Evolutionary conservation across 2,329 filamentous ascomycete genomes (phyloP), one percentile per base, ranked within the genome.

Genomic region (Fusarium musae): DNA sequence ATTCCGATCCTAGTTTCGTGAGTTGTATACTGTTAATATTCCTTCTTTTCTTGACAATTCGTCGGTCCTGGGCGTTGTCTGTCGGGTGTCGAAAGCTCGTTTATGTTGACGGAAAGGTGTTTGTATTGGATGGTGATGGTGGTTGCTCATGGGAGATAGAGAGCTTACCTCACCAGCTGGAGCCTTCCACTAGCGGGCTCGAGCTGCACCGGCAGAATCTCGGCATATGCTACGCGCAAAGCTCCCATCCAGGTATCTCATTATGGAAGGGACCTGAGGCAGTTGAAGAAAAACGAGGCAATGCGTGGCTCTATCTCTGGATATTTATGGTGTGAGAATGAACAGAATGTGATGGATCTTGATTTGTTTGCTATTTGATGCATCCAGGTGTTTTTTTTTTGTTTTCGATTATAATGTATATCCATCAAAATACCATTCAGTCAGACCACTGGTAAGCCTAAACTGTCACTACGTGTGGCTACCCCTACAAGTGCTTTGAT

Each of bases 91-190:
- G 52, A 42, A 47, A 71, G 69, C 68, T 76, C 44, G 32, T 66
- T 63, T 76, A 53, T 68, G 67, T 66, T 54, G 54, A 56, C 53
- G 64, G 50, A 50, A 54, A 57, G 65, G 57, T 62, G 70, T 69
- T 67, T 66, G 43, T 64, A 52, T 66, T 66, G 46, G 66, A 52
- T 67, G 66, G 64, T 70, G 54, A 72, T 68, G 69, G 65, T 66
- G 67, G 73, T 69, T 77, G 66, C 58, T 62, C 65, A 71, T 65
- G 52, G 74, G 69, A 73, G 74, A 72, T 75, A 76, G 77, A 68
- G 77, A 82, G 82, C 82, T 84, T 83, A 83, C 82, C 82, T 83
- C 82, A 83, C 79, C 77, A 75, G 77, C 74, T 82, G 81, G 76
- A 83, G 80, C 81, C 81, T 82, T 81, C 77, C 69, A 69, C 78